Base-by-base conservation (phyloP, 176 grass and related monocot genomes). In the Avena eriantha region DNA sequence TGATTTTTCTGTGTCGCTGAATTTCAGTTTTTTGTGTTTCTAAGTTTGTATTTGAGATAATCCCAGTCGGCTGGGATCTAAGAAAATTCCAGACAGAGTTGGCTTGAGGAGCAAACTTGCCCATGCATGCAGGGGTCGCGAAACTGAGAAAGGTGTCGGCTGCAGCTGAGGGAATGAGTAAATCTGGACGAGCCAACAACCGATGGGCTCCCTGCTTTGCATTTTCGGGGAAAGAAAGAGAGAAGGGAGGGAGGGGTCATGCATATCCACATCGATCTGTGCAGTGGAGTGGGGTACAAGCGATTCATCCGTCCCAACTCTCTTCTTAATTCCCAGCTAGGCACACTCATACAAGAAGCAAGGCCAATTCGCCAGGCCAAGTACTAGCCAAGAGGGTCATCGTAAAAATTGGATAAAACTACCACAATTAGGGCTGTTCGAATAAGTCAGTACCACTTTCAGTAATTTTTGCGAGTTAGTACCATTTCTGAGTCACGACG, bases 281-380 rank as follows among this genome's bases (percentile, higher is more conserved):
- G 29, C 29, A 29, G 29, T 29, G 29, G 29, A 88, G 90, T 91
- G 59, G 59, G 69, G 81, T 91, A 81, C 81, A 91, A 91, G 89
- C 85, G 85, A 91, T 73, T 24, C 43, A 73, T 49, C 12, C 70
- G 5, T 8, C 26, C 26, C 63, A 66, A 0, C 63, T 67, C 33
- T 36, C 31, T 7, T 29, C 61, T 15, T 64, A 26, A 29, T 29
- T 29, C 29, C 29, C 29, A 29, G 0, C 4, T 14, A 12, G 61
- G 24, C 15, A 67, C 26, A 17, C 64, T 67, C 64, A 29, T 29
- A 65, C 5, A 45, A 73, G 21, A 45, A 84, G 34, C 53, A 48
- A 35, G 4, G 39, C 6, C 39, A 29, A 29, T 29, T 29, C 29
- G 29, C 29, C 29, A 29, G 29, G 29, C 29, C 29, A 29, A 29